phyloP scores from a whole-genome alignment of 371 early-diverging fungal genomes.

The Rhizopus sp. region DNA sequence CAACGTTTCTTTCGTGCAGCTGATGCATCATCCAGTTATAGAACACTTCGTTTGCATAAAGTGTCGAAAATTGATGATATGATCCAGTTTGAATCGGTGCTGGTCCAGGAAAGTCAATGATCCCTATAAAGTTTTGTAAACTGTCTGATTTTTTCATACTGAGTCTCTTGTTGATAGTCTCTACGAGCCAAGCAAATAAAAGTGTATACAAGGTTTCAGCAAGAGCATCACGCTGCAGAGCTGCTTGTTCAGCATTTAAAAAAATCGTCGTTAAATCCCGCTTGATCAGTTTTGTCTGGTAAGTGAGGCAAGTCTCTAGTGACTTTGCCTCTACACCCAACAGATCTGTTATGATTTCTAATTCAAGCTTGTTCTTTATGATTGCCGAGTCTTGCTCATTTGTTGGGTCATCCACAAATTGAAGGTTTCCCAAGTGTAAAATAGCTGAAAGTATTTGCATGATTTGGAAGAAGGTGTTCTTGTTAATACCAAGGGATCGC shows the following conservation, averaged over 20 bases:
- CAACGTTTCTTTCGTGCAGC: conserved; percentile 56
- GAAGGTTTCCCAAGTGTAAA: conserved; percentile 74
- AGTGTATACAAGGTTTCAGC: conserved; percentile 28
- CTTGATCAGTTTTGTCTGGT: conserved; percentile 34
- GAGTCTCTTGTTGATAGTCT: conserved; percentile 27
- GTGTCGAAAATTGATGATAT: conserved; percentile 73
- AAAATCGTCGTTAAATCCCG: conserved; percentile 60
- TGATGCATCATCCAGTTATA: conserved; percentile 61
- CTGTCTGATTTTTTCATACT: conserved; percentile 30
- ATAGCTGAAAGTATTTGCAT: conserved; percentile 71
- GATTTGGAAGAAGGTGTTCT: conserved; percentile 65
- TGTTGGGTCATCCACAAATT: conserved; percentile 53
- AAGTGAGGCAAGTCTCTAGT: conserved; percentile 53
- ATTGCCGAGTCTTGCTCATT: conserved; percentile 52
- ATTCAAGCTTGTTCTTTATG: conserved; percentile 56
- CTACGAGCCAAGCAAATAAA: conserved; percentile 31
- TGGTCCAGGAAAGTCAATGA: conserved; percentile 70
- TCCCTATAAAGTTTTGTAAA: conserved; percentile 68
- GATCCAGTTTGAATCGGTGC: conserved; percentile 28
- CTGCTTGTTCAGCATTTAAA: conserved; percentile 54
- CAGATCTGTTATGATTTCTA: conserved; percentile 71
- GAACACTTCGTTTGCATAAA: conserved; percentile 82
- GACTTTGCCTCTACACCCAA: conserved; percentile 72
- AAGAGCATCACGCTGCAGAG: conserved; percentile 33
- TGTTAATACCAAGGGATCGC: conserved; percentile 80